phyloP scores from a whole-genome alignment of 2,329 filamentous ascomycete species.

The Fusarium xyrophilum region DNA sequence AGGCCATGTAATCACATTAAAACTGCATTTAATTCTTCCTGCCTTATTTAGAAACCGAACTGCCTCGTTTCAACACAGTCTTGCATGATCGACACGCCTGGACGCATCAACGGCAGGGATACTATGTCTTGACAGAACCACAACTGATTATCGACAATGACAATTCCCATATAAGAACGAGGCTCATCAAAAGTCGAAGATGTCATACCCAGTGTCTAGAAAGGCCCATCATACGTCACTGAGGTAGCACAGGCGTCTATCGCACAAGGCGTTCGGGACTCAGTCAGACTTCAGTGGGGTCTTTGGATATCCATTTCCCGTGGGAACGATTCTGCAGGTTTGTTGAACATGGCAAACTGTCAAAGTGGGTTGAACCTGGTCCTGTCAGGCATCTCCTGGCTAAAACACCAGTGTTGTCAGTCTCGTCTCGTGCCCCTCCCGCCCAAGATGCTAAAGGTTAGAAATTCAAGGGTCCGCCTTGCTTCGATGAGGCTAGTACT shows the following conservation, averaged over 20 bases:
- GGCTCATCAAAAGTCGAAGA: conserved; percentile 16
- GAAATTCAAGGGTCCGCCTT: conserved; percentile 31
- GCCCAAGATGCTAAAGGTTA: conserved; percentile 16
- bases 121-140: neutral
- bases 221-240: conserved; percentile 40
- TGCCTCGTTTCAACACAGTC: conserved; percentile 3
- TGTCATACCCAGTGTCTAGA: conserved; percentile 20
- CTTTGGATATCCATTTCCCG: conserved; percentile 1
- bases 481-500: conserved; percentile 22
- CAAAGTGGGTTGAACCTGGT: conserved; percentile 1
- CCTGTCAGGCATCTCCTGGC: conserved; percentile 4
- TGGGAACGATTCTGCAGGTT: conserved; percentile 6
- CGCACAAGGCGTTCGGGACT: conserved; percentile 1
- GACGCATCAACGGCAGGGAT: conserved; percentile 25
- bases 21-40: neutral
- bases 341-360: conserved; percentile 3
- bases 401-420: conserved; percentile 10
- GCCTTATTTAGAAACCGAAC: conserved; percentile 5
- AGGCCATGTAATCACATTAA: conserved; percentile 18
- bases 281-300: neutral
- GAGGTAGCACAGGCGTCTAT: conserved; percentile 22
- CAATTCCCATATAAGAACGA: neutral
- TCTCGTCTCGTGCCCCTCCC: conserved; percentile 30
- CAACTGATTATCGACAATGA: conserved; percentile 2
- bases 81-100: conserved; percentile 29